phyloP scores from a whole-genome alignment of 257 asterid species.

The Thymus quinquecostatus region DNA sequence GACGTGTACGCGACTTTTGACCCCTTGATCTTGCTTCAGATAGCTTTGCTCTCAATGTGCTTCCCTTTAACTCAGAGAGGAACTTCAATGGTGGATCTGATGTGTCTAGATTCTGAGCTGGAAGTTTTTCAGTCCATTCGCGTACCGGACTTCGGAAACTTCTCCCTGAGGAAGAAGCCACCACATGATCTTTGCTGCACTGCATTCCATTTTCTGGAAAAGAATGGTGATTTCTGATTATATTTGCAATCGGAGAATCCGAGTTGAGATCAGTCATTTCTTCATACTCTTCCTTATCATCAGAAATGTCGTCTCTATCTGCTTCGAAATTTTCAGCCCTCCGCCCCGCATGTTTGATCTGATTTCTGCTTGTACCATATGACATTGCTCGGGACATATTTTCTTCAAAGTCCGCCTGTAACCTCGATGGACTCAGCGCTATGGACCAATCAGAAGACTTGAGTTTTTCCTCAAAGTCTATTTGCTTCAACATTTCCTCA shows the following conservation, averaged over 20 bases:
- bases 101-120: slow-evolving; percentile 45
- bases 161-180: slow-evolving; percentile 58
- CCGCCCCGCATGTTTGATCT: slow-evolving; percentile 34
- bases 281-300: slow-evolving; percentile 44
- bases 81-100: slow-evolving; percentile 56
- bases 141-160: slow-evolving; percentile 70
- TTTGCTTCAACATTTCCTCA: slow-evolving; percentile 37
- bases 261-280: slow-evolving; percentile 37
- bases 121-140: slow-evolving; percentile 66
- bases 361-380: slow-evolving; percentile 15
- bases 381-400: slow-evolving; percentile 44
- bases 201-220: slow-evolving; percentile 57
- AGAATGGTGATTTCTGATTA: slow-evolving; percentile 60
- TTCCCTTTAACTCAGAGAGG: slow-evolving; percentile 62
- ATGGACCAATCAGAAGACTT: slow-evolving; percentile 43
- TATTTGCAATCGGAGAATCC: slow-evolving; percentile 44
- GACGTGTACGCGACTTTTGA: slow-evolving; percentile 62
- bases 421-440: slow-evolving; percentile 37
- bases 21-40: slow-evolving; percentile 68
- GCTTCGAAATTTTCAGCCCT: slow-evolving; percentile 34
- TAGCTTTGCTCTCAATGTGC: slow-evolving; percentile 61
- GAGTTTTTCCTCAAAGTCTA: slow-evolving; percentile 43
- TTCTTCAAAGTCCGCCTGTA: slow-evolving; percentile 69
- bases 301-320: slow-evolving; percentile 44
- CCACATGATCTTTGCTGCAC: slow-evolving; percentile 46